Evolutionary conservation across 768 basidiomycete genomes (phyloP).

Genomic region (Mrakia hoshinonis): DNA sequence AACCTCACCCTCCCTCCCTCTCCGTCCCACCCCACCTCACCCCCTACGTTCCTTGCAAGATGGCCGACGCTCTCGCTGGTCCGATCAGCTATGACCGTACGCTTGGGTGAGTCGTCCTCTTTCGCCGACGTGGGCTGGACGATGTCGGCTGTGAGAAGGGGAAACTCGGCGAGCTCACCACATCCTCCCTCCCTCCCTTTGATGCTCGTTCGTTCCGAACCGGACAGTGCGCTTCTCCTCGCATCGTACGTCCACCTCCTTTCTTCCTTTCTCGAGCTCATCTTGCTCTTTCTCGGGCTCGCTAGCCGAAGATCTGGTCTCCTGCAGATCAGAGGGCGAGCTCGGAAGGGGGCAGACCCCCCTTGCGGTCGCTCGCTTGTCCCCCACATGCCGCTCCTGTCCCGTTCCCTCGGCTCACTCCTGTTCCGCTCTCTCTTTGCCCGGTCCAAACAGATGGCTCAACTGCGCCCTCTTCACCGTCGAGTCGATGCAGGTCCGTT

Average conservation of each 20-base stretch:
- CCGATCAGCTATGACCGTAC: not conserved
- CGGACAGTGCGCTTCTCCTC: not conserved
- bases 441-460: not conserved
- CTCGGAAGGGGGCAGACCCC: too few species aligned
- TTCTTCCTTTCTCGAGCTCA: not conserved
- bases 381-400: too few species aligned
- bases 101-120: not conserved
- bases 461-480: not conserved
- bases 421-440: too few species aligned
- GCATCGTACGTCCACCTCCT: not conserved
- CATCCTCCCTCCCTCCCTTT: not conserved
- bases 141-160: not conserved
- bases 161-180: not conserved
- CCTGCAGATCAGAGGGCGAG: too few species aligned
- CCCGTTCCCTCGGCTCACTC: too few species aligned
- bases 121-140: too few species aligned
- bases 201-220: not conserved
- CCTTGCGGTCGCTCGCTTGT: too few species aligned
- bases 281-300: not conserved
- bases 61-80: too few species aligned
- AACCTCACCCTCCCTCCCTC: too few species aligned
- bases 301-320: too few species aligned
- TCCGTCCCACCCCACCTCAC: too few species aligned
- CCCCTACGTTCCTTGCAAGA: too few species aligned
- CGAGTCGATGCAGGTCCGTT: not conserved